These are phyloP conservation scores for Kregervanrija fluxuum DNA, from an alignment of 805 yeast genomes.

Conservation along the genomic window DNA sequence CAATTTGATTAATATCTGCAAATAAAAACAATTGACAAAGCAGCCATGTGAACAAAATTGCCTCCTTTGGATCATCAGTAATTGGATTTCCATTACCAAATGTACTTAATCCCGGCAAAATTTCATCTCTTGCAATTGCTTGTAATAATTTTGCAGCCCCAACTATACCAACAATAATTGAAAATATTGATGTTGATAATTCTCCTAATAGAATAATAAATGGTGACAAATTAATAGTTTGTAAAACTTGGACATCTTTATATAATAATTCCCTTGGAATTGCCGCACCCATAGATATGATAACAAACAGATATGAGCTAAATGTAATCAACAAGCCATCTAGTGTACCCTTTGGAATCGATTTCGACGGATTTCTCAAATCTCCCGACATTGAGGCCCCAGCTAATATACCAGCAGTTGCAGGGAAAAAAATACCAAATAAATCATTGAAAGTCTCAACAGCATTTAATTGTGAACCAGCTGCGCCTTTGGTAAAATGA, in stretches of 20 bases:
- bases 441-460: conserved; percentile 76
- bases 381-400: conserved; percentile 99
- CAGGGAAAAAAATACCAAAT: conserved; percentile 95
- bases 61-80: conserved; percentile 52
- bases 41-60: conserved; percentile 71
- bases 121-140: conserved; percentile 84
- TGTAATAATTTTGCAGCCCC: conserved; percentile 90
- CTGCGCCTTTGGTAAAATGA: conserved; percentile 81
- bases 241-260: conserved; percentile 77
- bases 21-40: conserved; percentile 79
- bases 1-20: conserved; percentile 89
- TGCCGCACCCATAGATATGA: conserved; percentile 69
- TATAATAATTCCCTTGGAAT: conserved; percentile 75
- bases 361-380: conserved; percentile 71
- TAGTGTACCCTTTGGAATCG: conserved; percentile 92
- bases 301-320: conserved; percentile 68
- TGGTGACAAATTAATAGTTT: conserved; percentile 67
- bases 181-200: conserved; percentile 81
- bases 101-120: conserved; percentile 68
- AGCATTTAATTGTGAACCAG: conserved; percentile 61
- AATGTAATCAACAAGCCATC: conserved; percentile 79
- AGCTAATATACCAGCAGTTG: conserved; percentile 97
- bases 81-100: conserved; percentile 44
- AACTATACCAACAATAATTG: conserved; percentile 90
- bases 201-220: conserved; percentile 79